Percentiles rank a stretch among this genome's conserved stretches.
phyloP scores from a whole-genome alignment of 2,329 filamentous ascomycete species.

The Sarocladium strictum region DNA sequence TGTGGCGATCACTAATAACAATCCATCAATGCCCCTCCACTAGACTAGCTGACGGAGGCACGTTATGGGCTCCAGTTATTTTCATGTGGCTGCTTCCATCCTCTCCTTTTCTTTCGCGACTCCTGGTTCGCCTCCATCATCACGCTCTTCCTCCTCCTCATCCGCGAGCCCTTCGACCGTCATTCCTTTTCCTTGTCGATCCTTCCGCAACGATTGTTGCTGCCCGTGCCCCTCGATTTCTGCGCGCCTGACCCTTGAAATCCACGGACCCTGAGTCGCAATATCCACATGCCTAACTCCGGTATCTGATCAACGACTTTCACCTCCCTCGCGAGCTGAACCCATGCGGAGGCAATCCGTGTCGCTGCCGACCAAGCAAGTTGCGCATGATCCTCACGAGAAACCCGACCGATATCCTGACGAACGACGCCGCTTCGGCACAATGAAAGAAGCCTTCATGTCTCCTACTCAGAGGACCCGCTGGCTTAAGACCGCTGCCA shows the following conservation, averaged over 20 bases:
- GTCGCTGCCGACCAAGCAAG: conserved; percentile 55
- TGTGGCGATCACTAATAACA: too few relatives aligned
- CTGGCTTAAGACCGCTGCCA: conserved; percentile 59
- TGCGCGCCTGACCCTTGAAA: neutral
- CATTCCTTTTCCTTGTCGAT: neutral
- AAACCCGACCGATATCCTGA: conserved; percentile 55
- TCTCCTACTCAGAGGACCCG: conserved; percentile 59
- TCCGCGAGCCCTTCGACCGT: neutral
- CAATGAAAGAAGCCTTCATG: conserved; percentile 52
- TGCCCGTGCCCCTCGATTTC: neutral
- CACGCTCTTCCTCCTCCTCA: neutral
- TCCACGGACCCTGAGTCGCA: neutral
- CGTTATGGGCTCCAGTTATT: conserved; percentile 6
- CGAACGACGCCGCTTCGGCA: conserved; percentile 44
- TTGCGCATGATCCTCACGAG: conserved; percentile 57
- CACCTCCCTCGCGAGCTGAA: conserved; percentile 12
- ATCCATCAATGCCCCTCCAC: too few relatives aligned
- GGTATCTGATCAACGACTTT: neutral
- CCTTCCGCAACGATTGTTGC: neutral
- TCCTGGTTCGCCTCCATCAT: neutral
- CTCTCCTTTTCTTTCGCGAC: neutral
- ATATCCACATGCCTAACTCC: conserved; percentile 14
- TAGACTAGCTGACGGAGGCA: too few relatives aligned
- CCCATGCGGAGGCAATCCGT: conserved; percentile 61
- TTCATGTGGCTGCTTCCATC: neutral